These are phyloP conservation scores for Aureobasidium melanogenum DNA, from an alignment of 2,329 filamentous ascomycete species.

Conservation along the genomic window DNA sequence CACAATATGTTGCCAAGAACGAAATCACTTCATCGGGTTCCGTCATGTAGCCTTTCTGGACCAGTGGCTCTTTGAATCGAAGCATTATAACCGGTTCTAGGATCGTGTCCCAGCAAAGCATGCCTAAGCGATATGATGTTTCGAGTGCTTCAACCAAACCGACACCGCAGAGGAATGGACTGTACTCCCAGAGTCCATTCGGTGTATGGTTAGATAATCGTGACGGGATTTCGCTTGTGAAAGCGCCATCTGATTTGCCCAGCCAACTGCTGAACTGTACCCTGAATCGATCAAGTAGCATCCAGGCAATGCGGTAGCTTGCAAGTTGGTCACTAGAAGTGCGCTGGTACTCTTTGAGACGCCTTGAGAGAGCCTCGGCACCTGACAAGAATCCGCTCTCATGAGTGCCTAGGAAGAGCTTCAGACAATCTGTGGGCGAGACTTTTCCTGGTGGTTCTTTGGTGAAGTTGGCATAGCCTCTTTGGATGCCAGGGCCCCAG, in stretches of 20 bases:
- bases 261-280: background rate
- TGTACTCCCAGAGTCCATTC: background rate
- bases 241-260: background rate
- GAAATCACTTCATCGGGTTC: too few species aligned
- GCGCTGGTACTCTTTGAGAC: too few species aligned
- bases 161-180: background rate
- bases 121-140: background rate
- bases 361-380: too few species aligned
- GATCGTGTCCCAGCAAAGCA: background rate
- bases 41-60: too few species aligned
- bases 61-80: too few species aligned
- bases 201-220: background rate
- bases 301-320: too few species aligned
- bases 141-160: background rate
- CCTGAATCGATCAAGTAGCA: background rate
- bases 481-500: background rate
- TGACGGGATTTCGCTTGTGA: background rate
- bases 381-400: too few species aligned
- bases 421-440: background rate
- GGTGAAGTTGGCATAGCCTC: background rate
- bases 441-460: background rate
- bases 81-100: too few species aligned
- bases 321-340: too few species aligned
- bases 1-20: too few species aligned
- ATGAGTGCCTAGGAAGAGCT: too few species aligned